Base-by-base conservation (phyloP, 306 rosid genomes). In the Vigna mungo region DNA sequence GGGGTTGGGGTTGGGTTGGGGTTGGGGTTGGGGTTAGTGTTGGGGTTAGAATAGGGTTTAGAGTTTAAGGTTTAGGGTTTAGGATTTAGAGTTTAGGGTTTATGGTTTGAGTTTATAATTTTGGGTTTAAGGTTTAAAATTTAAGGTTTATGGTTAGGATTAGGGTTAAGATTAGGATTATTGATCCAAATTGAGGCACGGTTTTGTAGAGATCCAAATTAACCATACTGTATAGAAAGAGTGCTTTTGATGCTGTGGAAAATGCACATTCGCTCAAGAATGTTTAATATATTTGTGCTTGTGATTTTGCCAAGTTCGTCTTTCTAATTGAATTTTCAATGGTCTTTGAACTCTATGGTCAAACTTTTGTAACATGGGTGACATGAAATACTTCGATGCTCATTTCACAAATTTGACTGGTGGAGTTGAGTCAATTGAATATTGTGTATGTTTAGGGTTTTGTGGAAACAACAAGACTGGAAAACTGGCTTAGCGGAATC, bases 401-500 rank as follows among this genome's bases (percentile, higher is more conserved):
- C 96, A 92, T 85, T 92, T 92, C 71, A 88, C 89, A 71, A 89
- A 92, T 72, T 92, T 92, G 75, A 86, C 92, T 16, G 97, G 97
- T 49, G 96, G 91, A 44, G 88, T 92, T 66, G 92, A 92, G 81
- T 87, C 93, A 68, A 90, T 80, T 51, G 96, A 92, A 77, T 87
- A 90, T 68, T 92, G 96, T 68, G 91, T 90, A 11, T 90, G 96
- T 72, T 86, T 92, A 96, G 96, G 83, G 82, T 92, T 71, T 39
- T 92, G 76, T 92, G 97, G 97, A 92, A 92, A 87, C 96, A 90
- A 85, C 97, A 92, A 86, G 96, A 92, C 84, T 88, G 97, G 96
- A 90, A 96, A 84, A 90, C 96, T 66, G 91, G 97, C 76, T 84
- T 88, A 72, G 92, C 97, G 61, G 96, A 92, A 90, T 87, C 96